Evolutionary conservation across 139 green algal species (phyloP).

Genomic region (Spirogloea muscicola): DNA sequence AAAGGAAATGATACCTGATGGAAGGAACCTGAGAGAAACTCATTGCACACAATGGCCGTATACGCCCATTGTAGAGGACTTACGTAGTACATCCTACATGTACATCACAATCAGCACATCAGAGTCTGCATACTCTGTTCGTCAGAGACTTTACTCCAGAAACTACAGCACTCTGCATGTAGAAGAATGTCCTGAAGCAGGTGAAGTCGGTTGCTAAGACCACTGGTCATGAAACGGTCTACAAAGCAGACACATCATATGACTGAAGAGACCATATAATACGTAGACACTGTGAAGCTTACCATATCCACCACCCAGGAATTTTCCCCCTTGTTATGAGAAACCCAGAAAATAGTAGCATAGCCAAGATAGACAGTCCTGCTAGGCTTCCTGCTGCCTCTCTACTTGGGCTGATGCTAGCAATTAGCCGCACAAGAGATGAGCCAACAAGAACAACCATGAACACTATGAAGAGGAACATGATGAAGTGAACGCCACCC

Average conservation of each 20-base stretch:
- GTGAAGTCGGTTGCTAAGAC: too few relatives aligned
- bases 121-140: neutral
- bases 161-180: too few relatives aligned
- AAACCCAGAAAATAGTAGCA: conserved; percentile 46
- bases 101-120: neutral
- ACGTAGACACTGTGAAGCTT: too few relatives aligned
- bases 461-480: conserved; percentile 31
- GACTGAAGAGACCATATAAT: neutral
- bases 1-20: neutral
- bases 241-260: neutral
- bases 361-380: conserved; percentile 25
- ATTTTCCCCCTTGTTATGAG: conserved; percentile 42
- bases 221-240: too few relatives aligned
- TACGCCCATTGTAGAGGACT: conserved; percentile 32
- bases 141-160: too few relatives aligned
- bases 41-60: conserved; percentile 35
- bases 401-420: conserved; percentile 22
- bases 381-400: conserved; percentile 15
- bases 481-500: conserved; percentile 11
- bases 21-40: conserved; percentile 36
- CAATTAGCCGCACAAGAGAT: conserved; percentile 38
- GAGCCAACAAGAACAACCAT: conserved; percentile 22
- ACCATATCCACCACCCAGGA: conserved; percentile 22
- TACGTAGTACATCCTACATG: conserved; percentile 46
- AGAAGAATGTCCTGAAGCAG: too few relatives aligned